Conservation (phyloP, 1,139 yeast genomes). For the Schwanniomyces etchellsii region DNA sequence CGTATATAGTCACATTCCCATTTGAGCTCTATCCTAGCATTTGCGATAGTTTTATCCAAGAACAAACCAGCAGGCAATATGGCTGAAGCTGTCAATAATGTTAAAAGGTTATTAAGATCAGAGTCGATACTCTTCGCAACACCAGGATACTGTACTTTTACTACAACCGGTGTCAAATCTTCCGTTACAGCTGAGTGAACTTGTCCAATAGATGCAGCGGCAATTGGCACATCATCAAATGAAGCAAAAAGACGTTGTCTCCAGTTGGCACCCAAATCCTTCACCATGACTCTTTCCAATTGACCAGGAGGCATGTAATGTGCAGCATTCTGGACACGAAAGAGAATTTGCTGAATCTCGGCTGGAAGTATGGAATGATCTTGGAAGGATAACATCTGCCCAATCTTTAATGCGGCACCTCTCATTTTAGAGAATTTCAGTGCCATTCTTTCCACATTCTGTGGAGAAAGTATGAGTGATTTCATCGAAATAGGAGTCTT, state of each 20-base stretch:
- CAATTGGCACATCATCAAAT: constrained; percentile 87
- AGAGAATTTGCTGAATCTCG: constrained; percentile 74
- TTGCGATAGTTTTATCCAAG: constrained; percentile 85
- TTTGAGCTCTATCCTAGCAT: constrained; percentile 86
- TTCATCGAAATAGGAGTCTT: constrained; percentile 48
- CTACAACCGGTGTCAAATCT: constrained; percentile 75
- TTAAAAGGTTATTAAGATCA: constrained; percentile 77
- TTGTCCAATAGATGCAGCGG: constrained; percentile 98
- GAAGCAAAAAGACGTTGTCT: constrained; percentile 56
- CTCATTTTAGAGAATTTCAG: constrained; percentile 88
- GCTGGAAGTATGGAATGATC: constrained; percentile 79
- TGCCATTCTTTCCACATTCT: constrained; percentile 83
- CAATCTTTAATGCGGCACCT: constrained; percentile 95
- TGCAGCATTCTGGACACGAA: constrained; percentile 88
- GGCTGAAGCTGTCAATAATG: constrained; percentile 81
- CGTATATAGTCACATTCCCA: constrained; percentile 97
- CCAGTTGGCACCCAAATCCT: constrained; percentile 80
- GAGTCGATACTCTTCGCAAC: constrained; percentile 91
- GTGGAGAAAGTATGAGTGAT: constrained; percentile 68
- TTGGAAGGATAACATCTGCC: constrained; percentile 93
- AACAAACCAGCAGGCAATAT: constrained; percentile 88
- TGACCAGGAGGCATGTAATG: constrained; percentile 96
- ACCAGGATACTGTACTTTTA: constrained; percentile 97
- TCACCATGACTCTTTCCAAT: constrained; percentile 66
- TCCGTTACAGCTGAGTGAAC: constrained; percentile 80